Evolutionary conservation across 768 basidiomycete genomes (phyloP), one percentile per base, ranked within the genome.

Genomic region (Dendrothele bispora): DNA sequence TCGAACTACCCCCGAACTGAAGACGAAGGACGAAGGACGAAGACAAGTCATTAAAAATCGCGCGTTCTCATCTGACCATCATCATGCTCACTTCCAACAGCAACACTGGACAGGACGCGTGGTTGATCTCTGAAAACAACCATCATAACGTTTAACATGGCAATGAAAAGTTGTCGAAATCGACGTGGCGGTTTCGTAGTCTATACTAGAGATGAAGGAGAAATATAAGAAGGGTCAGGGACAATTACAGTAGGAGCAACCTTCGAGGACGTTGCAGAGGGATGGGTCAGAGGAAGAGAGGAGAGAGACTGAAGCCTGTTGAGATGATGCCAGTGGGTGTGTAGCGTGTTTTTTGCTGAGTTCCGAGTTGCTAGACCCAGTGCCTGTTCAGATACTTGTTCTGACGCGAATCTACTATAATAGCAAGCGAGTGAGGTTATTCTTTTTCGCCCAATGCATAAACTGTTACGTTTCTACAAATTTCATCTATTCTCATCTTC

Each of bases 361-460:
- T 17, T 30, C n/a, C n/a, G n/a, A n/a, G n/a, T n/a, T n/a, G n/a
- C n/a, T n/a, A n/a, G n/a, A n/a, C n/a, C n/a, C n/a, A n/a, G n/a
- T n/a, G n/a, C n/a, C n/a, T n/a, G n/a, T 14, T 3, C 30, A 32
- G 11, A 7, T 35, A 32, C n/a, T 18, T 11, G 17, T 4, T n/a
- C 18, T 4, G 7, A 14, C 35, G 22, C 37, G 39, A 15, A 28
- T 24, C 17, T 44, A 12, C 8, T 11, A 20, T n/a, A n/a, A n/a
- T n/a, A n/a, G n/a, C n/a, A n/a, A n/a, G n/a, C n/a, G n/a, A 17
- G 35, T 1, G 49, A 78, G 77, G 70, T 78, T 11, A 76, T 92
- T 49, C 87, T 92, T 61, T 80, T 93, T 50, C 91, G 92, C 53
- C 91, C 92, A 61, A 88, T 88, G 2, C 91, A 93, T 60, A 88